These are phyloP conservation scores for Podospora fimiseda DNA, from an alignment of 495 filamentous ascomycete genomes.

Conservation along the genomic window DNA sequence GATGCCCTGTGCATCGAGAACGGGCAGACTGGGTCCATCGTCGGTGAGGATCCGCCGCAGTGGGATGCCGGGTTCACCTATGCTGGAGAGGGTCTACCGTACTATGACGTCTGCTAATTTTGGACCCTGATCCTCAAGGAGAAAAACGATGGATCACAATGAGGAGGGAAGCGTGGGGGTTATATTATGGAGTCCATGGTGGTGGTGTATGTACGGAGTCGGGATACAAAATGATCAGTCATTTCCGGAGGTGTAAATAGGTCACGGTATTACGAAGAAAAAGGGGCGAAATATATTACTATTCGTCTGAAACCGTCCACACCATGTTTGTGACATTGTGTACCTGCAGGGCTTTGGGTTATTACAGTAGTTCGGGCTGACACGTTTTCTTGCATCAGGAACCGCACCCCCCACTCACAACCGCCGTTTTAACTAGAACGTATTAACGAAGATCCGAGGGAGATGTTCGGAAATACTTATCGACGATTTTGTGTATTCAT, in stretches of 20 bases:
- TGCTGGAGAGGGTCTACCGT: conserved; percentile 25
- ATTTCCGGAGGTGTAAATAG: conserved; percentile 1
- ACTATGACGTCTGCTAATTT: conserved; percentile 34
- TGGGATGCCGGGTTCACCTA: conserved; percentile 38
- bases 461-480: neutral
- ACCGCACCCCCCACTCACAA: no score
- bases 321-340: no score
- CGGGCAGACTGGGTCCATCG: conserved; percentile 34
- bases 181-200: neutral
- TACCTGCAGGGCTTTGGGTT: no score
- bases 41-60: conserved; percentile 31
- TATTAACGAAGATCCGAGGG: no score
- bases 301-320: no score
- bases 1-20: conserved; percentile 32
- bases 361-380: no score
- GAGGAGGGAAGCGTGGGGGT: neutral
- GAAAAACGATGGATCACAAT: neutral
- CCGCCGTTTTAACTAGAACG: no score
- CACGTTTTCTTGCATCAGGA: no score
- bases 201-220: no score
- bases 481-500: no score
- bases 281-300: neutral
- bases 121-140: neutral
- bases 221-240: neutral
- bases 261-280: neutral